Conservation (phyloP, 1,139 yeast species). For the Taphrina deformans region DNA sequence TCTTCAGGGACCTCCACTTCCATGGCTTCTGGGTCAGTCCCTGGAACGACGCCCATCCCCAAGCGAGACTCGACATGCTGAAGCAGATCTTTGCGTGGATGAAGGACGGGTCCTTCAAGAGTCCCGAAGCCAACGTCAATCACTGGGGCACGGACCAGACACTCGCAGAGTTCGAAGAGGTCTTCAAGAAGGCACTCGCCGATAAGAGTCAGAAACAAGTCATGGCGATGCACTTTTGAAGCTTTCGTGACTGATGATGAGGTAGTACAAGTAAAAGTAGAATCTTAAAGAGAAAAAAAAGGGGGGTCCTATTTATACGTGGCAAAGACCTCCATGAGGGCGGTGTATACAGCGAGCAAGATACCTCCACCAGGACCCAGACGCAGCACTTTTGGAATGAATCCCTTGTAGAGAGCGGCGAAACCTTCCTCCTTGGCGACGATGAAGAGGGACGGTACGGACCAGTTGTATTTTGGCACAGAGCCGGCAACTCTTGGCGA, state of each 20-base stretch:
- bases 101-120: constrained; percentile 57
- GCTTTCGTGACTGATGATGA: not conserved
- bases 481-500: constrained; percentile 66
- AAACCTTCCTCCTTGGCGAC: constrained; percentile 90
- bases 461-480: constrained; percentile 82
- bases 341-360: constrained; percentile 70
- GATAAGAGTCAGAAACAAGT: constrained; percentile 17
- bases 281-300: not conserved
- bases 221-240: constrained; percentile 7
- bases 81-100: constrained; percentile 65
- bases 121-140: constrained; percentile 4
- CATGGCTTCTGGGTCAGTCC: constrained; percentile 94
- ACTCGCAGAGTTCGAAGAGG: not conserved
- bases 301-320: constrained; percentile 1
- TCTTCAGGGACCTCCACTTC: constrained; percentile 81
- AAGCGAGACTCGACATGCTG: constrained; percentile 61
- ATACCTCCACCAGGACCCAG: constrained; percentile 99
- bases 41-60: constrained; percentile 65
- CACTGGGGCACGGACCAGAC: constrained; percentile 12
- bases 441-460: constrained; percentile 72
- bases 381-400: constrained; percentile 94
- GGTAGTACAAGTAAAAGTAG: not conserved
- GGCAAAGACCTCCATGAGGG: constrained; percentile 39
- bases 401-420: constrained; percentile 85
- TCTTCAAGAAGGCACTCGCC: constrained; percentile 9